Evolutionary conservation across 352 stramenopile species (phyloP).

Genomic region (Elongisporangium prolatum): DNA sequence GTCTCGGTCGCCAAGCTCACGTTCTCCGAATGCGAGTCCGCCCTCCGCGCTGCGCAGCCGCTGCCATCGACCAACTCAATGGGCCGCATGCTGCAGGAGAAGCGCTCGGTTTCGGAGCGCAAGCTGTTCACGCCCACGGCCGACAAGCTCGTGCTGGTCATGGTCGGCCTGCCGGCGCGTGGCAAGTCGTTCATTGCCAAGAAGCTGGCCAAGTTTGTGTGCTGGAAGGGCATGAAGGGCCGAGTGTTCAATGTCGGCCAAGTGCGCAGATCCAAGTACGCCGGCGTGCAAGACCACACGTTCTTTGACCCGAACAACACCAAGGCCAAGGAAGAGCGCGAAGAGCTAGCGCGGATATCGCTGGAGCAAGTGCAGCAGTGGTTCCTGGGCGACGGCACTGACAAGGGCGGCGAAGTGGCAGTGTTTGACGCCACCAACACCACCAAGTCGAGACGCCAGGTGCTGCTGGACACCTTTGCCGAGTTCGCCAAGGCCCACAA

Average conservation of each 20-base stretch:
- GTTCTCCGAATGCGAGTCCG: background rate
- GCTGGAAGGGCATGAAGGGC: constrained; percentile 73
- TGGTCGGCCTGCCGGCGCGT: constrained; percentile 92
- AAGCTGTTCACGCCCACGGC: constrained; percentile 76
- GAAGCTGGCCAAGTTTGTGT: constrained; percentile 80
- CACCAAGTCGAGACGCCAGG: constrained; percentile 50
- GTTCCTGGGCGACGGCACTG: constrained; percentile 28
- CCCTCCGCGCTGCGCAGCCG: background rate
- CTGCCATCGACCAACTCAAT: background rate
- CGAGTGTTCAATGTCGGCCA: constrained; percentile 95
- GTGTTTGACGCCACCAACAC: constrained; percentile 91
- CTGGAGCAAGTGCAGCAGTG: constrained; percentile 64
- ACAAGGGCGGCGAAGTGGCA: constrained; percentile 72
- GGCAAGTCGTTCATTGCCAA: constrained; percentile 97
- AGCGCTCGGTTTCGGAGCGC: constrained; percentile 54
- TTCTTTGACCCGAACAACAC: constrained; percentile 93
- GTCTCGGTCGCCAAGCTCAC: background rate
- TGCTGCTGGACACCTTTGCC: constrained; percentile 57
- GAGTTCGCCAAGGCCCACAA: constrained; percentile 53
- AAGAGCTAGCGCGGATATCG: constrained; percentile 76
- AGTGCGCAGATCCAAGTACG: constrained; percentile 83
- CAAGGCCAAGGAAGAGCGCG: constrained; percentile 62
- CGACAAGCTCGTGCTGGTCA: constrained; percentile 94
- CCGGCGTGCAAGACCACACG: constrained; percentile 68
- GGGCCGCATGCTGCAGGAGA: constrained; percentile 5